Percentiles rank a stretch among this genome's conserved stretches.
phyloP scores from a whole-genome alignment of 176 grass and related monocot genomes.

The Chrysopogon serrulatus region DNA sequence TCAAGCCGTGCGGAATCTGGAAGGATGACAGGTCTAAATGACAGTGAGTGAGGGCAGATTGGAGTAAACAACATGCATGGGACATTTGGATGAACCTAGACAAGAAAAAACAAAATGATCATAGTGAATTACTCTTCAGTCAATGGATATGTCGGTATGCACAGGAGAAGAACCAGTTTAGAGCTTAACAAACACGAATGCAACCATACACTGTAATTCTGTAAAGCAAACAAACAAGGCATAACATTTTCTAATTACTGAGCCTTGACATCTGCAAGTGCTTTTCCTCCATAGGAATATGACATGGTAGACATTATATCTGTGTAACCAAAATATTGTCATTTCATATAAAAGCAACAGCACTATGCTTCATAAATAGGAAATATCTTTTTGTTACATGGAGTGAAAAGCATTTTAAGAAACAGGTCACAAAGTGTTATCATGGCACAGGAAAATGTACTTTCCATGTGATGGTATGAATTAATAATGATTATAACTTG shows the following conservation, averaged over 20 bases:
- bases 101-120: slow-evolving; percentile 18
- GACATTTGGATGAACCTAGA: slow-evolving; percentile 95
- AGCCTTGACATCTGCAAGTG: background rate
- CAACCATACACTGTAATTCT: slow-evolving; percentile 2
- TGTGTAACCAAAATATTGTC: background rate
- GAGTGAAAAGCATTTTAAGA: slow-evolving; percentile 5
- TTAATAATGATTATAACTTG: background rate
- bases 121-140: background rate
- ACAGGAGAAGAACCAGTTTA: background rate
- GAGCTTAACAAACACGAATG: background rate
- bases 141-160: background rate
- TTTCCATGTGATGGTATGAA: background rate
- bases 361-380: background rate
- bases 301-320: background rate
- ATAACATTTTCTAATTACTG: slow-evolving; percentile 7
- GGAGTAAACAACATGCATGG: slow-evolving; percentile 98
- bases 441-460: background rate
- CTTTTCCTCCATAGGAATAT: background rate
- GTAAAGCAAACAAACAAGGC: slow-evolving; percentile 3
- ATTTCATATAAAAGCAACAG: slow-evolving; percentile 4
- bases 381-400: background rate
- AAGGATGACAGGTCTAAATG: slow-evolving; percentile 97
- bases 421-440: background rate
- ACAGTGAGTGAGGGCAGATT: slow-evolving; percentile 94
- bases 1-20: slow-evolving; percentile 87